Conservation (phyloP, 2,329 filamentous ascomycete genomes). For the Paramyrothecium sp. region DNA sequence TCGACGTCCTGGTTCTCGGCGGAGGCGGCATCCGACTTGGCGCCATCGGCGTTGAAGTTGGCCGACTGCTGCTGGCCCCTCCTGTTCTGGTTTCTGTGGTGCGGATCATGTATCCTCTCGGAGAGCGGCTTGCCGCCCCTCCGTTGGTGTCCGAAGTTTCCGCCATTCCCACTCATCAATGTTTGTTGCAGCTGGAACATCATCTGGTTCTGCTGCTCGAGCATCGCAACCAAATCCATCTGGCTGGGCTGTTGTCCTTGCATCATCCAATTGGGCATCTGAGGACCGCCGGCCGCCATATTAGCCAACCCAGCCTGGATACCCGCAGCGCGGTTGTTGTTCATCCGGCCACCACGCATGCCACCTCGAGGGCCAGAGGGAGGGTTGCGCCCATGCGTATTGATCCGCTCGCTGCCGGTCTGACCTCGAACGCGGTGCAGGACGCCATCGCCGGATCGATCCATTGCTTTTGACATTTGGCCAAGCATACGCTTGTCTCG, state of each 20-base stretch:
- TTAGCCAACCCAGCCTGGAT: slow-evolving; percentile 50
- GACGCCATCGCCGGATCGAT: slow-evolving; percentile 70
- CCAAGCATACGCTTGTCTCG: slow-evolving; percentile 82
- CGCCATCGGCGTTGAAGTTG: slow-evolving; percentile 30
- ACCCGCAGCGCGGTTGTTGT: slow-evolving; percentile 48
- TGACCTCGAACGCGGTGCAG: slow-evolving; percentile 77
- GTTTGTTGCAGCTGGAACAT: slow-evolving; percentile 73
- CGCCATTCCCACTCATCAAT: slow-evolving; percentile 52
- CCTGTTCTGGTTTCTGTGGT: slow-evolving; percentile 48
- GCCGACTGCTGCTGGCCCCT: slow-evolving; percentile 45
- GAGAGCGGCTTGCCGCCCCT: slow-evolving; percentile 63
- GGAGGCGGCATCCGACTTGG: slow-evolving; percentile 25
- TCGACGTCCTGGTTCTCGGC: slow-evolving; percentile 61
- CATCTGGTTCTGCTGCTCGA: slow-evolving; percentile 85
- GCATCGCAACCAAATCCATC: slow-evolving; percentile 67
- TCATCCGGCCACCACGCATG: slow-evolving; percentile 47
- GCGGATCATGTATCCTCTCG: slow-evolving; percentile 64
- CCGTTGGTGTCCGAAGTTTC: slow-evolving; percentile 27
- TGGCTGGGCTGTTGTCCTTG: slow-evolving; percentile 45
- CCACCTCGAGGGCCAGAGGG: slow-evolving; percentile 69
- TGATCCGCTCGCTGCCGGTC: slow-evolving; percentile 75
- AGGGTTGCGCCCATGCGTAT: slow-evolving; percentile 68
- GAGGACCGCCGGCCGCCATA: slow-evolving; percentile 32
- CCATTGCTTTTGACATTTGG: slow-evolving; percentile 80
- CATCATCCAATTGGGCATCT: slow-evolving; percentile 48